Evolutionary conservation across 352 stramenopile species (phyloP), one percentile per base, ranked within the genome.

Genomic region (Peronospora destructor): DNA sequence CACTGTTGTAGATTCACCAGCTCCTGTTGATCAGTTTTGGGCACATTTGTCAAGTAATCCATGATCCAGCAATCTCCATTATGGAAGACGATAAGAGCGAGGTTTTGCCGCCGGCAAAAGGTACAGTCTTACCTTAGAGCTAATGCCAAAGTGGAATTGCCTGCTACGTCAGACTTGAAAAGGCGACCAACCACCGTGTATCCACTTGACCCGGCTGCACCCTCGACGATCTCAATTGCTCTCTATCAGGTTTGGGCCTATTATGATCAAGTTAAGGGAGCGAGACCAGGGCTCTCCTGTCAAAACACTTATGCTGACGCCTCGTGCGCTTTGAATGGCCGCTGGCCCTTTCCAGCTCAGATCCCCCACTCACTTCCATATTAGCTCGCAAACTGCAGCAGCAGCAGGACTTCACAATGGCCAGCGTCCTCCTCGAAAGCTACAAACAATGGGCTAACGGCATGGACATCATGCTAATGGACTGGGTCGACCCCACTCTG

Each of bases 401-500:
- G 33, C 30, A 54, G 45, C 48, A 54, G 36, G 42, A 52, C 28
- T 8, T 53, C 16, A 63, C 59, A 8, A 70, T 70, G 61, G 52
- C 47, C 39, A 59, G 46, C 48, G 53, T 43, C 56, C 51, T 70
- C 44, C 45, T 70, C 17, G 56, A 70, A 39, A 70, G 61, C 61
- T 70, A 70, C 53, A 53, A 70, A 48, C 47, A 66, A 48, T 70
- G 61, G 61, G 61, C 61, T 16, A 16, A 45, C 17, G 57, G 47
- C 44, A 70, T 66, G 61, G 61, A 70, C 46, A 48, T 49, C 29
- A 52, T 66, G 44, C 47, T 70, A 35, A 54, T 70, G 61, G 61
- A 70, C 53, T 70, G 61, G 61, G 57, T 66, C 21, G 61, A 70
- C 49, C 61, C 61, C 32, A 66, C 56, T 17, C 48, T 66, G 42